phyloP scores from a whole-genome alignment of 2,329 filamentous ascomycete species.

The Nigrospora oryzae region DNA sequence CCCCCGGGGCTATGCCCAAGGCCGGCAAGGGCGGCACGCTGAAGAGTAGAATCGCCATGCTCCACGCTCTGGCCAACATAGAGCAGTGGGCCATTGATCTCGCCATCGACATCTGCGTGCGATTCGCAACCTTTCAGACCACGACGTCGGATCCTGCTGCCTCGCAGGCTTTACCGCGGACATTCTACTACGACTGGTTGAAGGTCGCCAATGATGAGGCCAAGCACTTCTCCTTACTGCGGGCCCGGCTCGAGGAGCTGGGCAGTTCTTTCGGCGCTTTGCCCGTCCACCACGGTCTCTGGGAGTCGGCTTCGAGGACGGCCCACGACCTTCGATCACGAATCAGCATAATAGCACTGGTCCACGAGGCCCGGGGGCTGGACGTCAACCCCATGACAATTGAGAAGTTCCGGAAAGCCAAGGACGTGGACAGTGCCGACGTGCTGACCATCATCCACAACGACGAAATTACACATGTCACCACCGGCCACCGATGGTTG shows the following conservation, averaged over 20 bases:
- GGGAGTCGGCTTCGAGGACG: conserved; percentile 32
- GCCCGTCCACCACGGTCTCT: conserved; percentile 35
- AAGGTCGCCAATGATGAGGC: conserved; percentile 38
- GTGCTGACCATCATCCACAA: conserved; percentile 34
- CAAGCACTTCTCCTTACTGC: conserved; percentile 37
- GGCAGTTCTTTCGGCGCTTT: conserved; percentile 33
- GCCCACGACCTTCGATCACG: conserved; percentile 33
- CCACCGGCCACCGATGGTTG: conserved; percentile 36
- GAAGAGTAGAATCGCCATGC: conserved; percentile 34
- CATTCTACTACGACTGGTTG: conserved; percentile 38
- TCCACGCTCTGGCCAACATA: conserved; percentile 37
- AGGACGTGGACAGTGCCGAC: conserved; percentile 30
- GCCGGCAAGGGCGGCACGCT: conserved; percentile 30
- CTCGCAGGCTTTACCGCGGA: conserved; percentile 25
- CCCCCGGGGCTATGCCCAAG: conserved; percentile 29
- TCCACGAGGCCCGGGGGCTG: conserved; percentile 35
- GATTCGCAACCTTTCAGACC: conserved; percentile 34
- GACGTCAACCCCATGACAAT: conserved; percentile 39
- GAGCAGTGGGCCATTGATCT: conserved; percentile 39
- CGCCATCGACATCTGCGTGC: conserved; percentile 35
- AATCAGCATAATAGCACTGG: conserved; percentile 37
- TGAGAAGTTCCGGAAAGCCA: conserved; percentile 32
- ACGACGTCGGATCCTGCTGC: conserved; percentile 7
- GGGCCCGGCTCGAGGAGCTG: conserved; percentile 32
- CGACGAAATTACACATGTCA: conserved; percentile 39